Evolutionary conservation across 768 basidiomycete species (phyloP).

Genomic region (Boletus rubroflammeus): DNA sequence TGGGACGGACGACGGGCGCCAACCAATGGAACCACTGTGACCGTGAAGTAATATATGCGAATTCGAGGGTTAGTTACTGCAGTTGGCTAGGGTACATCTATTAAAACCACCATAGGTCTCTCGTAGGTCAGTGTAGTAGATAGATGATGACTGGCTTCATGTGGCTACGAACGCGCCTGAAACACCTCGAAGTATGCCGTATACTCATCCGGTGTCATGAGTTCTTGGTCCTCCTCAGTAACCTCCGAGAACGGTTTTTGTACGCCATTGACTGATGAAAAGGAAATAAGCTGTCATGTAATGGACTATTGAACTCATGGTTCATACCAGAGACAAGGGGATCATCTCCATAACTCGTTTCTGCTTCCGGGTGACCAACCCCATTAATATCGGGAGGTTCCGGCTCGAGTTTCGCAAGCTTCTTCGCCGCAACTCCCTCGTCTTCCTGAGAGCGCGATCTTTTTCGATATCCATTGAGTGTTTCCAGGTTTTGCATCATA

Average conservation of each 20-base stretch:
- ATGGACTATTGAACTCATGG: slow-evolving; percentile 1
- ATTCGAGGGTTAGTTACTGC: not conserved
- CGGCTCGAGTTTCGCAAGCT: slow-evolving; percentile 42
- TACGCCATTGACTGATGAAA: slow-evolving; percentile 63
- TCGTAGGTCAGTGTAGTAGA: slow-evolving; percentile 12
- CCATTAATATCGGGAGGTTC: slow-evolving; percentile 24
- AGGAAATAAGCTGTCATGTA: not conserved
- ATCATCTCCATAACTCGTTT: slow-evolving; percentile 36
- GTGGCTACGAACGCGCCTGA: slow-evolving; percentile 39
- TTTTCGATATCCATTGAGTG: slow-evolving; percentile 69
- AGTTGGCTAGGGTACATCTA: slow-evolving; percentile 17
- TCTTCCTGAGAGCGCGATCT: slow-evolving; percentile 67
- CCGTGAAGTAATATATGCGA: not conserved
- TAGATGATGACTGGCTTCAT: not conserved
- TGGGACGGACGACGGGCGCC: too few species aligned
- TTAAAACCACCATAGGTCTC: slow-evolving; percentile 5
- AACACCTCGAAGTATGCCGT: slow-evolving; percentile 73
- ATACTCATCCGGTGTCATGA: slow-evolving; percentile 94
- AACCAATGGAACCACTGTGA: not conserved
- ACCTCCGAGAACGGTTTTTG: slow-evolving; percentile 73
- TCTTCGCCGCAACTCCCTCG: slow-evolving; percentile 39
- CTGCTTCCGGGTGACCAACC: not conserved
- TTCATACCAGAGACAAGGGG: slow-evolving; percentile 64
- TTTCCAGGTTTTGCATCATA: slow-evolving; percentile 60
- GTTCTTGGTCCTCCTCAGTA: slow-evolving; percentile 88